These are phyloP conservation scores for Monilinia polystroma DNA, from an alignment of 2,329 filamentous ascomycete genomes.

Conservation along the genomic window DNA sequence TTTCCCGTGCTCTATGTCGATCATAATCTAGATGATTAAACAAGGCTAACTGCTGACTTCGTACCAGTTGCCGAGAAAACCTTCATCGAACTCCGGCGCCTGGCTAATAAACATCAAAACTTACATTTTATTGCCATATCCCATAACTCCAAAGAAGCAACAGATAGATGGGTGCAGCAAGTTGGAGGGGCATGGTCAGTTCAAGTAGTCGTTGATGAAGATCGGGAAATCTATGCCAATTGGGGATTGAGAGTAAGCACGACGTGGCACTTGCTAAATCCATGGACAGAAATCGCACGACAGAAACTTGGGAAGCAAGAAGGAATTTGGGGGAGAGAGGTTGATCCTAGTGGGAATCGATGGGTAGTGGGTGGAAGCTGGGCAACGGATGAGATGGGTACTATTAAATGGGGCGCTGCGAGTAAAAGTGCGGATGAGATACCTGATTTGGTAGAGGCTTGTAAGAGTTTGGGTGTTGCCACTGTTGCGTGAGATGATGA, in stretches of 20 bases:
- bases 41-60: not conserved
- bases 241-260: slow-evolving; percentile 66
- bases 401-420: slow-evolving; percentile 53
- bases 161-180: slow-evolving; percentile 44
- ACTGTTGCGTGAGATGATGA: slow-evolving; percentile 1
- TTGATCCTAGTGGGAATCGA: slow-evolving; percentile 63
- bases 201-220: slow-evolving; percentile 59
- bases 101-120: slow-evolving; percentile 52
- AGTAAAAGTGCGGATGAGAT: slow-evolving; percentile 53
- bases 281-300: slow-evolving; percentile 54
- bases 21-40: not conserved
- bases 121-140: slow-evolving; percentile 62
- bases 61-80: slow-evolving; percentile 64
- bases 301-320: slow-evolving; percentile 60
- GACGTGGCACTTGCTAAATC: slow-evolving; percentile 63
- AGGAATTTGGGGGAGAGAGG: slow-evolving; percentile 60
- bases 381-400: slow-evolving; percentile 43
- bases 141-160: slow-evolving; percentile 59
- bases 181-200: slow-evolving; percentile 47
- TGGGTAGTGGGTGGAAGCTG: slow-evolving; percentile 66
- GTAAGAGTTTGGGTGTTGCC: slow-evolving; percentile 34
- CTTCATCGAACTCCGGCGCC: slow-evolving; percentile 54
- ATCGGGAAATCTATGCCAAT: slow-evolving; percentile 59
- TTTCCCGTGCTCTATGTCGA: not conserved
- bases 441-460: slow-evolving; percentile 52